Evolutionary conservation across 352 stramenopile genomes (phyloP).

Genomic region (Phytophthora syringae): DNA sequence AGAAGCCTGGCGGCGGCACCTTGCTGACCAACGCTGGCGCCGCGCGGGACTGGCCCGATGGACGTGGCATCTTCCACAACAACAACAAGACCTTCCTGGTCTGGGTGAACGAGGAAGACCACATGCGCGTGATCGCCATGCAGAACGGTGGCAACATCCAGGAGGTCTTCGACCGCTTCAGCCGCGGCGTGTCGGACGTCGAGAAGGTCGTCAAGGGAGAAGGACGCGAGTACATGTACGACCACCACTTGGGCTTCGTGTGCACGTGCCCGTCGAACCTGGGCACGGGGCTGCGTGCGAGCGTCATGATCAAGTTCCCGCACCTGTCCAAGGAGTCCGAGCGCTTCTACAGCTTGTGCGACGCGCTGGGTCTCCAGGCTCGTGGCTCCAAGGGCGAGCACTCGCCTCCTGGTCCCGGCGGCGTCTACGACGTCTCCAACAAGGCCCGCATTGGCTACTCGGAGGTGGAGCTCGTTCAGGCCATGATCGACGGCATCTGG

Average conservation of each 20-base stretch:
- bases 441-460: slow-evolving; percentile 87
- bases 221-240: slow-evolving; percentile 72
- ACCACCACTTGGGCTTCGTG: slow-evolving; percentile 72
- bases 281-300: slow-evolving; percentile 68
- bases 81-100: slow-evolving; percentile 85
- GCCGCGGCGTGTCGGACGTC: slow-evolving; percentile 58
- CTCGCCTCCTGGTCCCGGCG: slow-evolving; percentile 62
- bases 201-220: slow-evolving; percentile 68
- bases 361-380: slow-evolving; percentile 66
- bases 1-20: slow-evolving; percentile 85
- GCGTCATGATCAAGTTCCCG: slow-evolving; percentile 76
- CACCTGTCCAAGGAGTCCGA: slow-evolving; percentile 64
- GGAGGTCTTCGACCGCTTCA: slow-evolving; percentile 87
- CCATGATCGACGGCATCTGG: slow-evolving; percentile 93
- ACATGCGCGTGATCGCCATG: slow-evolving; percentile 85
- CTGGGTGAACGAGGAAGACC: slow-evolving; percentile 84
- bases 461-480: slow-evolving; percentile 92
- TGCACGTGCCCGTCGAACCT: slow-evolving; percentile 78
- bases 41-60: slow-evolving; percentile 88
- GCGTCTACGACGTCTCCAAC: slow-evolving; percentile 93
- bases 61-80: slow-evolving; percentile 90
- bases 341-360: slow-evolving; percentile 67
- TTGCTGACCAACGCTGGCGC: slow-evolving; percentile 77
- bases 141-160: slow-evolving; percentile 86
- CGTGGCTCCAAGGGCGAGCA: slow-evolving; percentile 71